Evolutionary conservation across 306 rosid genomes (phyloP).

Genomic region (Vachellia collinsii): DNA sequence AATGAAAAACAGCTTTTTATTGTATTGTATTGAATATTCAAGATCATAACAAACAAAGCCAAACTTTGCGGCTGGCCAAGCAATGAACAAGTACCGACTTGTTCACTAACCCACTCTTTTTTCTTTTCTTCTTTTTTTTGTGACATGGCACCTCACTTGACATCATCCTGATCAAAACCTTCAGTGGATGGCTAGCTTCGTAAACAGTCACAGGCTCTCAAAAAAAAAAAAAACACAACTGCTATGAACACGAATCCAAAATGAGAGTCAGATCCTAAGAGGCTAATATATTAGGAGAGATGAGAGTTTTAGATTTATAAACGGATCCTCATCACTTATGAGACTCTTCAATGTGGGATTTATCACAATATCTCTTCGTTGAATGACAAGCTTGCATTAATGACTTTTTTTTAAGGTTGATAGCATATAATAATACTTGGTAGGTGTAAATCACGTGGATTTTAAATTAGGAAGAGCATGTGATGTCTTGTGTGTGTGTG

Average conservation of each 20-base stretch:
- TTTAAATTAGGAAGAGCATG: background rate
- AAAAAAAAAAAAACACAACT: too few relatives aligned
- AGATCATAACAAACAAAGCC: background rate
- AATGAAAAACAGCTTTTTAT: background rate
- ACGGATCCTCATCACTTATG: too few relatives aligned
- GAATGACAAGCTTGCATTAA: background rate
- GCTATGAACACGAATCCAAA: too few relatives aligned
- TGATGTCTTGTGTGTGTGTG: background rate
- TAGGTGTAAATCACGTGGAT: background rate
- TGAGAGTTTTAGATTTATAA: too few relatives aligned
- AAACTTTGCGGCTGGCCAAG: background rate
- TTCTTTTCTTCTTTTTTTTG: too few relatives aligned
- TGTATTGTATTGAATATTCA: background rate
- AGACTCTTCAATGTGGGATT: too few relatives aligned
- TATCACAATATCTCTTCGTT: background rate
- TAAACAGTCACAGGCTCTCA: too few relatives aligned
- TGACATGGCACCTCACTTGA: too few relatives aligned
- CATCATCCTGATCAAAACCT: background rate
- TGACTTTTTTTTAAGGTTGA: too few relatives aligned
- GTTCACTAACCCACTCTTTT: background rate
- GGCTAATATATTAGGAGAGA: too few relatives aligned
- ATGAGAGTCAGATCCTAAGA: too few relatives aligned
- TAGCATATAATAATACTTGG: background rate
- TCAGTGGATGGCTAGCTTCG: too few relatives aligned
- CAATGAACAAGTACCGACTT: background rate